phyloP scores from a whole-genome alignment of 257 asterid genomes.

The Penstemon newberryi region DNA sequence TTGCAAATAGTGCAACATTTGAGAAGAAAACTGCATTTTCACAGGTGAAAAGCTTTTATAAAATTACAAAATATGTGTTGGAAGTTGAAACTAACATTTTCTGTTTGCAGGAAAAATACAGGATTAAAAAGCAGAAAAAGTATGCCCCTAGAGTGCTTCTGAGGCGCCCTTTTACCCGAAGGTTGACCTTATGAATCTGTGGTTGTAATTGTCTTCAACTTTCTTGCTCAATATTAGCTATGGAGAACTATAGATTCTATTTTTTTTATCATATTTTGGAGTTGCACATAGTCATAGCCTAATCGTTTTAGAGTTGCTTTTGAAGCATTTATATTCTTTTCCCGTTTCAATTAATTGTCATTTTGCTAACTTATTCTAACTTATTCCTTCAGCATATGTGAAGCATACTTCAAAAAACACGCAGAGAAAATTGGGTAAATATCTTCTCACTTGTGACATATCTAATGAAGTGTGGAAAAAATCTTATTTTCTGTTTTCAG shows the following conservation, averaged over 20 bases:
- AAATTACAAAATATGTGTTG: not conserved
- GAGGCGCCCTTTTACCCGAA: conserved; percentile 87
- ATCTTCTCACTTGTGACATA: conserved; percentile 18
- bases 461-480: not conserved
- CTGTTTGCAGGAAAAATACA: conserved; percentile 77
- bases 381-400: conserved; percentile 69
- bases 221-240: not conserved
- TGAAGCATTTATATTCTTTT: conserved; percentile 4
- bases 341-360: conserved; percentile 1
- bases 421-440: conserved; percentile 87
- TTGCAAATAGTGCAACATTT: conserved; percentile 89
- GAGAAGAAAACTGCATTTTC: conserved; percentile 94
- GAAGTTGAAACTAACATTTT: conserved; percentile 27
- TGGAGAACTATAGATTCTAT: not conserved
- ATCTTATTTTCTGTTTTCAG: not conserved
- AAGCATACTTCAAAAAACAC: conserved; percentile 90
- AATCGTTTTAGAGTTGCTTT: not conserved
- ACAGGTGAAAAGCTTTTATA: conserved; percentile 47
- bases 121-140: conserved; percentile 94
- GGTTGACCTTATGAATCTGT: conserved; percentile 42
- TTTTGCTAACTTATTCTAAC: conserved; percentile 26
- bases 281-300: not conserved
- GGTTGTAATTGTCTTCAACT: not conserved
- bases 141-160: conserved; percentile 88
- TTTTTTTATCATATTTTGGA: not conserved